Evolutionary conservation across 768 basidiomycete species (phyloP), one percentile per base, ranked within the genome.

Genomic region (Clavaria fumosa): DNA sequence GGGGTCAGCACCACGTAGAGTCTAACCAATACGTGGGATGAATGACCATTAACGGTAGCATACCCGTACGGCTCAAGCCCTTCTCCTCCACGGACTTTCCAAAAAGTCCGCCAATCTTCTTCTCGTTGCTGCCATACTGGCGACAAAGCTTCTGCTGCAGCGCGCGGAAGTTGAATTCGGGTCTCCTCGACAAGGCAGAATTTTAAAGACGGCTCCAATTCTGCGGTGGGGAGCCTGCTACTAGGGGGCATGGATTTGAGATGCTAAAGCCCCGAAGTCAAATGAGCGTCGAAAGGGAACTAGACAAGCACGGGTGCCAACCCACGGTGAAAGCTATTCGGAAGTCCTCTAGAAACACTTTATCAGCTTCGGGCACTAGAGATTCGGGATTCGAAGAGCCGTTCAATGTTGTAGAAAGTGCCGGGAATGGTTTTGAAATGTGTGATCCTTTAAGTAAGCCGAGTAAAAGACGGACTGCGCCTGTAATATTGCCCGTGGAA

Each of bases 311-410:
- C 28, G n/a, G 33, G 19, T 19, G 17, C 2, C 10, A 23, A 34
- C 14, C 46, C 52, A 91, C 90, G 51, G 75, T 69, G 48, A 82
- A 81, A 4, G 95, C 86, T 10, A 89, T 72, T 17, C 72, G 69
- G 49, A 97, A 85, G 58, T 99, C 93, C 41, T 93, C 85, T 23
- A 96, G 52, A 41, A 72, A 79, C 4, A 85, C 62, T 41, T 75
- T 78, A 40, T 79, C 81, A 32, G 70, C 19, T 23, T 49, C 53
- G 42, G 47, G 54, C 12, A 49, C 35, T 1, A 39, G 43, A 4
- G 44, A 45, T 14, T 45, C 44, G 21, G 39, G 31, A 20, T 35
- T 38, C 1, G 51, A 47, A 10, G n/a, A n/a, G n/a, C n/a, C n/a
- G n/a, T n/a, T n/a, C n/a, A n/a, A n/a, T n/a, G n/a, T n/a, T n/a